A percentile compares a stretch with the other conserved stretches of the same genome.
Conservation (phyloP, 352 stramenopile genomes). For the Discostella stelligera region DNA sequence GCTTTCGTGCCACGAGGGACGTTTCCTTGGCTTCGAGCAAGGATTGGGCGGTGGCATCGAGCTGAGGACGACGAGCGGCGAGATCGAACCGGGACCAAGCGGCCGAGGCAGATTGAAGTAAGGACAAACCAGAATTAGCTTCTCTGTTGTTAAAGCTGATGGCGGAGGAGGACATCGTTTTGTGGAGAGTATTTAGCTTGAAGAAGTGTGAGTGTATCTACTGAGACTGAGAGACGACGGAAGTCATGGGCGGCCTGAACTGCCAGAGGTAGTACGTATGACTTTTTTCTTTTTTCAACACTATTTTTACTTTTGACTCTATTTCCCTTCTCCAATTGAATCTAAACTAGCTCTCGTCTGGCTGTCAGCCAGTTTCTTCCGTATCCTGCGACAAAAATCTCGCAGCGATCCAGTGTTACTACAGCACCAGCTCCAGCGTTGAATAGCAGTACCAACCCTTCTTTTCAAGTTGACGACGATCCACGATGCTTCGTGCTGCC, state of each 20-base stretch:
- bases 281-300: too few relatives aligned
- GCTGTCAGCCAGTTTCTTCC: background rate
- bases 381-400: background rate
- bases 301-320: too few relatives aligned
- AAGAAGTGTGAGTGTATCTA: background rate
- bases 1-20: slow-evolving; percentile 62
- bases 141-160: background rate
- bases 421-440: background rate
- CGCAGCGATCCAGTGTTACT: too few relatives aligned
- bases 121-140: background rate
- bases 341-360: background rate
- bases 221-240: background rate
- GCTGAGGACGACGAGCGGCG: slow-evolving; percentile 15
- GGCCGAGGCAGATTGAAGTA: slow-evolving; percentile 29
- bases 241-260: background rate
- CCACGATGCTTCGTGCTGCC: slow-evolving; percentile 65
- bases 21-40: slow-evolving; percentile 49
- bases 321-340: background rate
- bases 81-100: slow-evolving; percentile 41
- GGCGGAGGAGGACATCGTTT: background rate
- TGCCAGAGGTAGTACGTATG: too few relatives aligned
- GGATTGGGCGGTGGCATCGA: slow-evolving; percentile 29
- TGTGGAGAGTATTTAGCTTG: too few relatives aligned
- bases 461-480: too few relatives aligned
- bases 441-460: background rate